phyloP scores from a whole-genome alignment of 2,329 filamentous ascomycete species.

The Cladophialophora psammophila region DNA sequence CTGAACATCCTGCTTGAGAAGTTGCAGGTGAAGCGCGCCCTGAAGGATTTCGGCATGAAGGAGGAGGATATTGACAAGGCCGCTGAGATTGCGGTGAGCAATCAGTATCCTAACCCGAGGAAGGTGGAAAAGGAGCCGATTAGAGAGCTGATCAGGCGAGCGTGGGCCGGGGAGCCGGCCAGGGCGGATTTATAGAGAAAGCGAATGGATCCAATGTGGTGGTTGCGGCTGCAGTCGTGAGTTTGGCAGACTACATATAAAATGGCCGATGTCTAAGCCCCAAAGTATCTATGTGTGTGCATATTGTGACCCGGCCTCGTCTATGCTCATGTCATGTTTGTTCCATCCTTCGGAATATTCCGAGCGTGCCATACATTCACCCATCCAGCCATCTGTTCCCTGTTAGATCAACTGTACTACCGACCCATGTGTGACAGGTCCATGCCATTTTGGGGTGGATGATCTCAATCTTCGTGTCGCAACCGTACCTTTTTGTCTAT shows the following conservation, averaged over 20 bases:
- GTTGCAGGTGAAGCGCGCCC: conserved; percentile 60
- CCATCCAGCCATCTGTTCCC: background rate
- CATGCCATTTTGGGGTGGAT: too few relatives aligned
- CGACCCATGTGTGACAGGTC: background rate
- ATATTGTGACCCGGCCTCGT: background rate
- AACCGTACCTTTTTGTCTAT: conserved; percentile 2
- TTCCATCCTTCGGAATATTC: background rate
- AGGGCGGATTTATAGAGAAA: conserved; percentile 31
- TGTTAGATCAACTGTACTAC: background rate
- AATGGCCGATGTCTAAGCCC: background rate
- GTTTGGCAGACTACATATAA: background rate
- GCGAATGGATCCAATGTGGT: too few relatives aligned
- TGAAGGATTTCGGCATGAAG: conserved; percentile 66
- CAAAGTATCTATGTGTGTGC: background rate
- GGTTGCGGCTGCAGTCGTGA: background rate
- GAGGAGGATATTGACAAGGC: conserved; percentile 68
- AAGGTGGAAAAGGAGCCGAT: conserved; percentile 60
- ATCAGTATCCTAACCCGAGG: conserved; percentile 68
- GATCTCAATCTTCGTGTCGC: background rate
- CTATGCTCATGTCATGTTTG: background rate
- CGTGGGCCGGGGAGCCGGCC: conserved; percentile 64
- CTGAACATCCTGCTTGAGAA: conserved; percentile 64
- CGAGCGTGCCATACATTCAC: background rate
- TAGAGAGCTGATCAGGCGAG: conserved; percentile 64
- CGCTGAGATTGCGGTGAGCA: conserved; percentile 64